Evolutionary conservation across 139 green algal genomes (phyloP).

Genomic region (Microglena sp.): DNA sequence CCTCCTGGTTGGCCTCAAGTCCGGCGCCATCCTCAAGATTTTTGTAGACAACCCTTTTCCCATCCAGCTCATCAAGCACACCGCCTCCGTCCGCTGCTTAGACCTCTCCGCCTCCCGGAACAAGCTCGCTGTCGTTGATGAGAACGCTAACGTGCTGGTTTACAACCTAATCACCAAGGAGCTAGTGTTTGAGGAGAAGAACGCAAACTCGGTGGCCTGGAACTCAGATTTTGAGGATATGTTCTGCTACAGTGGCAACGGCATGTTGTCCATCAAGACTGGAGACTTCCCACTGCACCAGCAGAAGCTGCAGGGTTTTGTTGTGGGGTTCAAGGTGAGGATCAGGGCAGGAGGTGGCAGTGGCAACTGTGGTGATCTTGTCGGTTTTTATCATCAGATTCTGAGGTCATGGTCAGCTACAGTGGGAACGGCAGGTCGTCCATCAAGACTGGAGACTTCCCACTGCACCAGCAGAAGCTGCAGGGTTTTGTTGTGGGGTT

Average conservation of each 20-base stretch:
- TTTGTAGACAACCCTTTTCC: conserved; percentile 75
- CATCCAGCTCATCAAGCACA: conserved; percentile 62
- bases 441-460: conserved; percentile 69
- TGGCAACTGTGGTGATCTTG: neutral
- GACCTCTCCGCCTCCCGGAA: conserved; percentile 38
- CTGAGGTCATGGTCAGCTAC: conserved; percentile 77
- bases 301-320: conserved; percentile 71
- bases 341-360: neutral
- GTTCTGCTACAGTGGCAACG: conserved; percentile 70
- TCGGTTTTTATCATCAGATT: conserved; percentile 19
- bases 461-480: conserved; percentile 62
- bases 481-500: conserved; percentile 60
- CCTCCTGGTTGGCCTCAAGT: conserved; percentile 68
- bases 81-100: conserved; percentile 43
- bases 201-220: conserved; percentile 70
- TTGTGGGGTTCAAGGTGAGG: conserved; percentile 52
- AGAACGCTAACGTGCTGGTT: conserved; percentile 51
- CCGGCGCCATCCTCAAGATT: conserved; percentile 56
- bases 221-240: conserved; percentile 79
- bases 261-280: conserved; percentile 69
- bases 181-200: conserved; percentile 50
- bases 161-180: conserved; percentile 69
- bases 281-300: conserved; percentile 61
- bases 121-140: conserved; percentile 76
- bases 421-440: conserved; percentile 53